phyloP scores from a whole-genome alignment of 345 rosid genomes.

The Moringa oleifera region DNA sequence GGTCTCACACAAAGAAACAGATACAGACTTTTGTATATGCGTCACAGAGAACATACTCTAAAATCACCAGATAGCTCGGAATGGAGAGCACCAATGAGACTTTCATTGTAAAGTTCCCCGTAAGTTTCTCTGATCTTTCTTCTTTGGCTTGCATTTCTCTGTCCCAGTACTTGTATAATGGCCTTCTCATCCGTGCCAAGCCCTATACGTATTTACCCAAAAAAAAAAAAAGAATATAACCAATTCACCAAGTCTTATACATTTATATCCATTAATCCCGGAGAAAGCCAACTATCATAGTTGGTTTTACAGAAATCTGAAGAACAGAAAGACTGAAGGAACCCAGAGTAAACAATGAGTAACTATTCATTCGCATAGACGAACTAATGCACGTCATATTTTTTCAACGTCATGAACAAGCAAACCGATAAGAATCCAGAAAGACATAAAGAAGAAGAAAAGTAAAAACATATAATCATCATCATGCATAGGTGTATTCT shows the following conservation, averaged over 20 bases:
- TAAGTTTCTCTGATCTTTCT: slow-evolving; percentile 58
- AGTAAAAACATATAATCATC: too few relatives aligned
- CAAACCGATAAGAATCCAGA: neutral
- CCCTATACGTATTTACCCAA: slow-evolving; percentile 36
- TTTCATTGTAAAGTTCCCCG: slow-evolving; percentile 48
- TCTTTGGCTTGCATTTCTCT: slow-evolving; percentile 72
- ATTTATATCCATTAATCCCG: too few relatives aligned
- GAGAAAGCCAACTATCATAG: too few relatives aligned
- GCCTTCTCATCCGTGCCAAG: slow-evolving; percentile 73
- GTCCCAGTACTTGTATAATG: slow-evolving; percentile 52
- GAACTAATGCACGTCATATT: too few relatives aligned
- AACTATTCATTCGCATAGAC: too few relatives aligned
- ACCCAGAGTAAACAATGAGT: too few relatives aligned
- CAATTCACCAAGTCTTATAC: too few relatives aligned
- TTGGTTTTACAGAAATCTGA: too few relatives aligned
- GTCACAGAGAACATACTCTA: slow-evolving; percentile 30
- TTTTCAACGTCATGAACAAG: too few relatives aligned
- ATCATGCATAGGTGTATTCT: neutral
- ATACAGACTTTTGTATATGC: neutral
- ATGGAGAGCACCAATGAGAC: slow-evolving; percentile 50
- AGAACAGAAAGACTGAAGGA: too few relatives aligned
- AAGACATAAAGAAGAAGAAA: neutral
- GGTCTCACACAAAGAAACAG: too few relatives aligned
- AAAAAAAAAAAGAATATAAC: too few relatives aligned
- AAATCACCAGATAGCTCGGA: slow-evolving; percentile 85